Base-by-base conservation (phyloP, 768 basidiomycete genomes). In the Tephrocybe sp. region DNA sequence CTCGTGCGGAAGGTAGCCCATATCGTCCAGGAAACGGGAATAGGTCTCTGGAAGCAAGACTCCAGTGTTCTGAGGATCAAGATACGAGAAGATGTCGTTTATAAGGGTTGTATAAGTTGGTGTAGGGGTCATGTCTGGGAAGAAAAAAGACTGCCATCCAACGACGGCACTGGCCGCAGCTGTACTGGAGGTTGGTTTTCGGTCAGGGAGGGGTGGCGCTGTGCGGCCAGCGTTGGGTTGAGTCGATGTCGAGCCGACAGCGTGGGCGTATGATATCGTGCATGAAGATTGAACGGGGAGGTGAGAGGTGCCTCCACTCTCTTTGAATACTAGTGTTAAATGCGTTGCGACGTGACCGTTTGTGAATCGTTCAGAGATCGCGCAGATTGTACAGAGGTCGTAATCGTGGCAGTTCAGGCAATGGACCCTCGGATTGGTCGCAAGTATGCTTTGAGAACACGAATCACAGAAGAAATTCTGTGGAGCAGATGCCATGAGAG, bases 21-120 rank as follows among this genome's bases (percentile, higher is more conserved):
- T 51, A 28, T 54, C 56, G 30, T 57, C 56, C 1, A 57, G 56
- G 39, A 57, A 54, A 9, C 34, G 52, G 26, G 56, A 54, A 11
- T 34, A 40, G 4, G 37, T 44, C 35, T 57, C 53, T 3, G 56
- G 56, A 24, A 52, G 4, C 11, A 57, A 53, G 15, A 12, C 31
- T 25, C 50, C 56, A 8, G 32, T 36, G 24, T 54, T 54, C 19
- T 21, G 19, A 9, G 50, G 42, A 36, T 57, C 56, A 4, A 54
- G 56, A 22, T 51, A 46, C 5, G 53, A 36, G 31, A 57, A 57
- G 18, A 57, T 52, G 16, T 57, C 51, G 32, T 52, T 54, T 25
- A 51, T 43, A 19, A 54, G 49, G 22, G 49, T 35, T 5, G 22
- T 52, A 18, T 54, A 57, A 2, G 51, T 52, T 42, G 38, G 42